phyloP scores from a whole-genome alignment of 148 eudicot genomes.

The Fagopyrum esculentum region DNA sequence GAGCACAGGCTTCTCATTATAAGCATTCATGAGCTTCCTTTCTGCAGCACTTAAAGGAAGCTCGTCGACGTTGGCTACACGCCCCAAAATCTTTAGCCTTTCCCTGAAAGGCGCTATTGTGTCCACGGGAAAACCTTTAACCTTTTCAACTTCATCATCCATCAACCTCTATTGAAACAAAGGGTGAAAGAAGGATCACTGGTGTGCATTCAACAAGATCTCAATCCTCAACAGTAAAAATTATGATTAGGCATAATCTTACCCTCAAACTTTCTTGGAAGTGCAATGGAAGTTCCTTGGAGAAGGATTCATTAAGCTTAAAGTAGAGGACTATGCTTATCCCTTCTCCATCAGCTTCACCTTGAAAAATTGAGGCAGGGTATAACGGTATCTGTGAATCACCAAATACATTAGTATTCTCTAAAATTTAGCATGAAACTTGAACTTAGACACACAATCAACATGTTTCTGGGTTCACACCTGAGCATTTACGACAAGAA shows the following conservation, averaged over 20 bases:
- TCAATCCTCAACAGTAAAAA: not conserved
- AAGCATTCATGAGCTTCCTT: conserved; percentile 66
- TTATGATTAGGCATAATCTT: not conserved
- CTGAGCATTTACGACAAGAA: conserved; percentile 79
- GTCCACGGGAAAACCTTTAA: conserved; percentile 71
- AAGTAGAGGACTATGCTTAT: conserved; percentile 81
- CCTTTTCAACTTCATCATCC: conserved; percentile 75
- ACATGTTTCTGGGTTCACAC: conserved; percentile 18
- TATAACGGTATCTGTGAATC: conserved; percentile 61
- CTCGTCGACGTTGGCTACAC: conserved; percentile 75
- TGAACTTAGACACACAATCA: not conserved
- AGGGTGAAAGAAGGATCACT: not conserved
- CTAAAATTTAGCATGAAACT: not conserved
- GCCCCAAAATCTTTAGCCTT: conserved; percentile 80
- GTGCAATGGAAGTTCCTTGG: conserved; percentile 53
- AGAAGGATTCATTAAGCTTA: conserved; percentile 61
- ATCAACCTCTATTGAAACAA: conserved; percentile 46
- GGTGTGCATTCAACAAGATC: not conserved
- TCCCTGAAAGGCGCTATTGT: conserved; percentile 59
- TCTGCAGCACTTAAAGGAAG: conserved; percentile 58
- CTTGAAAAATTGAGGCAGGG: conserved; percentile 66
- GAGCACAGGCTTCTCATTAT: conserved; percentile 91
- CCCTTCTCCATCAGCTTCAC: conserved; percentile 81
- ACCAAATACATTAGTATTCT: not conserved
- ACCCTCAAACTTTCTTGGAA: conserved; percentile 76